Percentiles rank a stretch among this genome's conserved stretches.
Evolutionary conservation across 2,329 filamentous ascomycete species (phyloP).

Genomic region (Colletotrichum chrysophilum): DNA sequence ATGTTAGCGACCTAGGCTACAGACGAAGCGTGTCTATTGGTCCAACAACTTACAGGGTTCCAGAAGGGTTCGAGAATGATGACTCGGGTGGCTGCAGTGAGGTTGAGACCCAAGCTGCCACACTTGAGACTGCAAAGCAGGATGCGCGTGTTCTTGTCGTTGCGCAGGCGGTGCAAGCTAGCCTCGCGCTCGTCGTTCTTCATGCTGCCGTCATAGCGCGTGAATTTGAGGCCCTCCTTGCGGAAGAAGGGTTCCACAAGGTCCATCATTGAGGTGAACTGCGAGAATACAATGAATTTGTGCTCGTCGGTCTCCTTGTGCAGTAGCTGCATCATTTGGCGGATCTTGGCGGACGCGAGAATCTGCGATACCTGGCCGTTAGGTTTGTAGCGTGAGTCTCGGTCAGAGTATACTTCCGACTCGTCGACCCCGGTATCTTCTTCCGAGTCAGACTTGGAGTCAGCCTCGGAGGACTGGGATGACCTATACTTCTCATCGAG

Average conservation of each 20-base stretch:
- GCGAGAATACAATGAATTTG: constrained; percentile 98
- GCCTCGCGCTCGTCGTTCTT: constrained; percentile 90
- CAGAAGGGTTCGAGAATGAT: constrained; percentile 98
- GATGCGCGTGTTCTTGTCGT: constrained; percentile 77
- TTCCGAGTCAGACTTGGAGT: constrained; percentile 37
- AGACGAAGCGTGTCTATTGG: background rate
- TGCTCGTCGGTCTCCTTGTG: constrained; percentile 78
- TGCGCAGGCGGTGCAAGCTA: constrained; percentile 77
- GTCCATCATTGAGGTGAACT: constrained; percentile 98
- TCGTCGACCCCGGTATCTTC: constrained; percentile 42
- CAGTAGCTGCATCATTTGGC: constrained; percentile 81
- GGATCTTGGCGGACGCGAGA: constrained; percentile 87
- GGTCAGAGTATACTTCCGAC: constrained; percentile 47
- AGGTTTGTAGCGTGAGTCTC: constrained; percentile 35
- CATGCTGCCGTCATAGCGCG: constrained; percentile 95
- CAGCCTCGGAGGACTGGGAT: background rate
- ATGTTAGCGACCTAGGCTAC: background rate
- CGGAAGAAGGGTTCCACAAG: constrained; percentile 91
- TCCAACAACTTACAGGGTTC: constrained; percentile 74
- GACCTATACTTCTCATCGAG: constrained; percentile 28
- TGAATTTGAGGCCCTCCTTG: constrained; percentile 75
- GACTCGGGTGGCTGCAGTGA: constrained; percentile 91
- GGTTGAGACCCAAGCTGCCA: constrained; percentile 88
- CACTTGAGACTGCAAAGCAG: constrained; percentile 94
- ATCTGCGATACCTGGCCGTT: constrained; percentile 54